Evolutionary conservation across 2,329 filamentous ascomycete species (phyloP).

Genomic region (Clonostachys solani): DNA sequence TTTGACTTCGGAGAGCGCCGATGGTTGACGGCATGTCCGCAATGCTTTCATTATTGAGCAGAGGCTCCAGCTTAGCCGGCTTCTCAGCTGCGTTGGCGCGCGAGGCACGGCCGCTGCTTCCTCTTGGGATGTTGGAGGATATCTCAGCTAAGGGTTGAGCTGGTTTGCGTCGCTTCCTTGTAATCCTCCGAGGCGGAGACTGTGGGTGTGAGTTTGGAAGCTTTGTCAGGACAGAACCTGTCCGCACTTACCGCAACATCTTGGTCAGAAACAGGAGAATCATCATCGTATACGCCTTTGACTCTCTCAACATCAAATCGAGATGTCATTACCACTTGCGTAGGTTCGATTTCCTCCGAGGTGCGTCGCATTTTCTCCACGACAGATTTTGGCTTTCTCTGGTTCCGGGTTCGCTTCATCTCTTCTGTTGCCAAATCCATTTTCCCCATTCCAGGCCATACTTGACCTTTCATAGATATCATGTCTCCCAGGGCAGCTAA

Average conservation of each 20-base stretch:
- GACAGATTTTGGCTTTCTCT: constrained; percentile 72
- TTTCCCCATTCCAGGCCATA: constrained; percentile 75
- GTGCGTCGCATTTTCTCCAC: constrained; percentile 60
- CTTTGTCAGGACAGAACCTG: background rate
- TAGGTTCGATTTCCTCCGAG: constrained; percentile 59
- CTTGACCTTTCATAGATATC: constrained; percentile 61
- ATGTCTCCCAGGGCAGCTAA: constrained; percentile 17
- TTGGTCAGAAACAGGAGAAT: constrained; percentile 34
- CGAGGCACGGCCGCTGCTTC: background rate
- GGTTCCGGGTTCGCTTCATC: constrained; percentile 71
- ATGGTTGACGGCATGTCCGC: background rate
- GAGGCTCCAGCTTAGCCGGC: too few relatives aligned
- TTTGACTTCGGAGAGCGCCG: constrained; percentile 8
- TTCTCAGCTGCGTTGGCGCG: background rate
- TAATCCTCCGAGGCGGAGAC: constrained; percentile 20
- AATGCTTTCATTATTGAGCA: too few relatives aligned
- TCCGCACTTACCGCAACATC: constrained; percentile 34
- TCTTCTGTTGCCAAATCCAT: constrained; percentile 74
- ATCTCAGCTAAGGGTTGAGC: constrained; percentile 23
- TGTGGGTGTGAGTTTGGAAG: background rate
- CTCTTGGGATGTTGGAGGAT: constrained; percentile 24
- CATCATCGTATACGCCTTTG: constrained; percentile 57
- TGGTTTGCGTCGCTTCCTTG: constrained; percentile 22
- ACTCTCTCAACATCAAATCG: constrained; percentile 44
- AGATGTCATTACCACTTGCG: constrained; percentile 59